These are phyloP conservation scores for Tetrapisispora pingtungensis DNA, from an alignment of 805 yeast species.

Conservation along the genomic window DNA sequence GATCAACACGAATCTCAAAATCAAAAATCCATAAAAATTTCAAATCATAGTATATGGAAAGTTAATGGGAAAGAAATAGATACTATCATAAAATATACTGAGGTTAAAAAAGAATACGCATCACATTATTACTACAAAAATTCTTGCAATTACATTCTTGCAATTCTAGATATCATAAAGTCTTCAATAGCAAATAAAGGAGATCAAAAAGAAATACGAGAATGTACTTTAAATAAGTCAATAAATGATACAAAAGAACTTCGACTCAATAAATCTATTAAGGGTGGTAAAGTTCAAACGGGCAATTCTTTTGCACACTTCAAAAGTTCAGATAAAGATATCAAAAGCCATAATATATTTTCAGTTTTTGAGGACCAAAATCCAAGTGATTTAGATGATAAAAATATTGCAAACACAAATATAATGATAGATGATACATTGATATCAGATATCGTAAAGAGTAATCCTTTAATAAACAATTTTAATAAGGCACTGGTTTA, in stretches of 20 bases:
- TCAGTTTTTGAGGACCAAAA: not conserved
- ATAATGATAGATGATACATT: not conserved
- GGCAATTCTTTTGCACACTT: slow-evolving; percentile 16
- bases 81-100: slow-evolving; percentile 16
- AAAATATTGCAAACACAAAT: no score
- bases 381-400: not conserved
- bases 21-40: not conserved
- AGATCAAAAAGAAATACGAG: no score
- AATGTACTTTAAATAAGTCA: no score
- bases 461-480: slow-evolving; percentile 29
- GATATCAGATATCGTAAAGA: slow-evolving; percentile 20
- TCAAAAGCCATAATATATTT: not conserved
- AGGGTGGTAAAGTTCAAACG: slow-evolving; percentile 32
- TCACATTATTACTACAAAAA: slow-evolving; percentile 24
- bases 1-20: no score
- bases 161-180: slow-evolving; percentile 32
- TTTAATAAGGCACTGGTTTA: slow-evolving; percentile 33
- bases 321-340: not conserved
- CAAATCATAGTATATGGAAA: slow-evolving; percentile 8
- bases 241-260: no score
- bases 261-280: not conserved
- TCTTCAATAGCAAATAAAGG: not conserved
- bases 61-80: slow-evolving; percentile 12
- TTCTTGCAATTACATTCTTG: slow-evolving; percentile 22
- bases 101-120: slow-evolving; percentile 11